Base-by-base conservation (phyloP, 2,329 filamentous ascomycete genomes). In the Thielaviopsis punctulata region DNA sequence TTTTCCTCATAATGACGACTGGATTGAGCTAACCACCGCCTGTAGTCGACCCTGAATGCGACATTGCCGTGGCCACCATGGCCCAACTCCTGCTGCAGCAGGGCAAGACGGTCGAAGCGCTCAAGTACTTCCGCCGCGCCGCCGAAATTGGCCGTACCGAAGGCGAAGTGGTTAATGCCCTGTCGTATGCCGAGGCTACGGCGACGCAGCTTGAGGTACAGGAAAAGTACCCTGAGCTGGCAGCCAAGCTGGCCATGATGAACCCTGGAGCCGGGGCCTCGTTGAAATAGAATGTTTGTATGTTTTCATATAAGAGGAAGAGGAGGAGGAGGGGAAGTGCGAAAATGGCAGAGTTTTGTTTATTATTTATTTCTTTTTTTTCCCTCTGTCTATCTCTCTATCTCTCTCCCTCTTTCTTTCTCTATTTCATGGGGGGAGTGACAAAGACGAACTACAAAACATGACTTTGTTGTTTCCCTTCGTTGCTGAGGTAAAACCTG, bases 1-100 rank as follows among this genome's bases (percentile, higher is more conserved):
- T 10, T 44, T 6, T 18, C 46, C 46, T 52, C 45, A n/a, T n/a
- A n/a, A n/a, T n/a, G n/a, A n/a, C n/a, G n/a, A n/a, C n/a, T 12
- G 15, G 21, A 22, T 24, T 21, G 22, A 22, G 39, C 52, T 51
- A 41, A 50, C 27, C 15, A 56, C 46, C 52, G 15, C 12, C 15
- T 23, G 41, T 60, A 95, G 89, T 98, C 65, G 92, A 98, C 62
- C 92, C 92, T 23, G 92, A 98, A 66, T 98, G 92, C 65, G 92
- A 98, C 62, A 98, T 98, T 63, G 92, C 92, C 43, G 92, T 98
- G 43, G 92, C 92, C 51, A 98, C 92, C 52, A 95, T 98, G 87
- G 92, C 92, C 10, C 92, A 98, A 69, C 79, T 98, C 43, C 81
- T 98, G 50, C 78, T 98, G 33, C 92, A 98, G 68, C 92, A 96